A percentile compares a stretch with the other conserved stretches of the same genome.
phyloP scores from a whole-genome alignment of 164 flowering plant species.

The Platanus orientalis region DNA sequence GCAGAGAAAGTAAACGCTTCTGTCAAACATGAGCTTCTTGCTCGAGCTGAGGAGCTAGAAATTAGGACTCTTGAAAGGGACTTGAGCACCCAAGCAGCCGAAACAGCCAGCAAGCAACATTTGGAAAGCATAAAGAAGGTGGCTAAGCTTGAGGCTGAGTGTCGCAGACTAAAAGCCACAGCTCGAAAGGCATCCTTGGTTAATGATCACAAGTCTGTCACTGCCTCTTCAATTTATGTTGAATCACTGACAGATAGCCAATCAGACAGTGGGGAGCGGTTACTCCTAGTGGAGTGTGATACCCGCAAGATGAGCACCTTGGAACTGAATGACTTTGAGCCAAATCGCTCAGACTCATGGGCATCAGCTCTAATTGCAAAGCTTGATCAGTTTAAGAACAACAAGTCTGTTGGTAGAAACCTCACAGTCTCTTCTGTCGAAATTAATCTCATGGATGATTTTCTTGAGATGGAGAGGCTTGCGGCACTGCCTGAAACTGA shows the following conservation, averaged over 20 bases:
- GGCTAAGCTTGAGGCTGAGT: slow-evolving; percentile 84
- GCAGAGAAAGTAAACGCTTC: slow-evolving; percentile 57
- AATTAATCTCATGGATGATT: slow-evolving; percentile 87
- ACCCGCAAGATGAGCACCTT: slow-evolving; percentile 21
- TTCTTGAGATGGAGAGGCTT: slow-evolving; percentile 90
- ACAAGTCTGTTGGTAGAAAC: slow-evolving; percentile 31
- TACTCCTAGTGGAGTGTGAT: slow-evolving; percentile 35
- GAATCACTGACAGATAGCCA: slow-evolving; percentile 74
- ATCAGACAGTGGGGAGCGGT: slow-evolving; percentile 65
- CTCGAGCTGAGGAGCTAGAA: slow-evolving; percentile 59
- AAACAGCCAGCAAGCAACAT: slow-evolving; percentile 83
- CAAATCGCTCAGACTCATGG: slow-evolving; percentile 52
- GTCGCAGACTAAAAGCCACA: slow-evolving; percentile 52
- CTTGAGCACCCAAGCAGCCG: slow-evolving; percentile 84
- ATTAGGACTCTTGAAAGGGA: slow-evolving; percentile 78
- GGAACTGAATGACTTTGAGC: slow-evolving; percentile 34
- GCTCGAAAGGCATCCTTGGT: slow-evolving; percentile 34
- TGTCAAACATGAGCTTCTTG: slow-evolving; percentile 48
- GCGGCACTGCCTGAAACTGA: slow-evolving; percentile 53
- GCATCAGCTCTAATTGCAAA: slow-evolving; percentile 63
- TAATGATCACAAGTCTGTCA: slow-evolving; percentile 38
- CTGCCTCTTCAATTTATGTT: slow-evolving; percentile 43
- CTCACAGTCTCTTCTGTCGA: slow-evolving; percentile 30
- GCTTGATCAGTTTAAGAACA: slow-evolving; percentile 60
- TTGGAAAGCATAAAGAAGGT: slow-evolving; percentile 78